A percentile compares a stretch with the other conserved stretches of the same genome.
Conservation (phyloP, 2,329 filamentous ascomycete genomes). For the Alternaria arborescens region DNA sequence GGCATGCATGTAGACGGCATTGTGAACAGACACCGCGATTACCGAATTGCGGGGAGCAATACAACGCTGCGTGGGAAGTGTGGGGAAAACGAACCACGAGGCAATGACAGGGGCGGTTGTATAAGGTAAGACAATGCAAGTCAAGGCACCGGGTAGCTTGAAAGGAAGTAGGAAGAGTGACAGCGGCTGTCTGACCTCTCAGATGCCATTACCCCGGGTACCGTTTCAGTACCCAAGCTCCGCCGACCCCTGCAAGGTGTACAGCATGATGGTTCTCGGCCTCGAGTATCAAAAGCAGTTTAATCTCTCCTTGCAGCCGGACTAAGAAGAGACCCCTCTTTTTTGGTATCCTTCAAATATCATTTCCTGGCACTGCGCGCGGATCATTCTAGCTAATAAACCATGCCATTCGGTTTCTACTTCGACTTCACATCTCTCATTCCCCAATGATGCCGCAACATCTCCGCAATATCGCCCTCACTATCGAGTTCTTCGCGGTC, state of each 20-base stretch:
- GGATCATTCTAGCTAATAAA: constrained; percentile 40
- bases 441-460: constrained; percentile 46
- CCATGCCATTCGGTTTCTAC: constrained; percentile 44
- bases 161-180: constrained; percentile 29
- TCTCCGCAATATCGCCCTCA: constrained; percentile 37
- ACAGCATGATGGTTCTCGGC: constrained; percentile 46
- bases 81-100: constrained; percentile 37
- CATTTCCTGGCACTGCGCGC: constrained; percentile 39
- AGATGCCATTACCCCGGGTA: constrained; percentile 30
- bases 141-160: constrained; percentile 33
- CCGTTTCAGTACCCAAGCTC: constrained; percentile 42
- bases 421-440: constrained; percentile 38
- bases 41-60: constrained; percentile 41
- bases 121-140: constrained; percentile 15
- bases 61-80: constrained; percentile 36
- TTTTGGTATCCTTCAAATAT: constrained; percentile 46
- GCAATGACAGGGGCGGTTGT: constrained; percentile 17
- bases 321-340: constrained; percentile 44
- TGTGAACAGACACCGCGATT: constrained; percentile 19
- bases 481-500: constrained; percentile 36
- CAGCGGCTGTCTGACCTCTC: constrained; percentile 31
- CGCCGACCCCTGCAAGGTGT: constrained; percentile 46
- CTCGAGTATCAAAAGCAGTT: constrained; percentile 42
- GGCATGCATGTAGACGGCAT: neutral
- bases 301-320: constrained; percentile 49